Base-by-base conservation (phyloP, 2,329 filamentous ascomycete species). In the Penicillium sp. region DNA sequence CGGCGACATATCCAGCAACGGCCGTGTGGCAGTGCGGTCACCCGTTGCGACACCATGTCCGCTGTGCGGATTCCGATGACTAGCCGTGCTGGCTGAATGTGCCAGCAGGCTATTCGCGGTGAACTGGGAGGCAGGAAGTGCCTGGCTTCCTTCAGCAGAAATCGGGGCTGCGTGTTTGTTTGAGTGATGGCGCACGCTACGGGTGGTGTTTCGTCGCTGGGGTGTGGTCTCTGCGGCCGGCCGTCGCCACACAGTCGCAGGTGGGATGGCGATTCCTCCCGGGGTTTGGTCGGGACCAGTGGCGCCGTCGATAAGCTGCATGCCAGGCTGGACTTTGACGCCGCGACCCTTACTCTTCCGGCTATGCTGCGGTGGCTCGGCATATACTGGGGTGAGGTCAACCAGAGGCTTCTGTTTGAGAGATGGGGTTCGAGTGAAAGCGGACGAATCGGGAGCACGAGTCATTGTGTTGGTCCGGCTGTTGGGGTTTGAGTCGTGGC, bases 331-430 rank as follows among this genome's bases (percentile, higher is more conserved):
- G n/a, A 69, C 87, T 79, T 18, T 62, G 9, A 77, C 66, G n/a
- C 72, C 74, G 46, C 70, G 67, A 4, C 70, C 73, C 50, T 71
- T 74, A 8, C 69, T 72, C 48, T 70, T 74, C 29, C 67, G 66
- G 5, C 55, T 58, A 56, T 74, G 70, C 38, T 73, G 71, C 2
- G 86, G 86, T 7, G 86, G 81, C 59, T 89, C 86, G 48, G 81
- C 79, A 66, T 87, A 88, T 47, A 79, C 78, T 0, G 85, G 85
- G 0, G 85, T 86, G 39, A 91, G 79, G 65, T 89, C 88, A 31
- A 92, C 74, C 6, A 92, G 78, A 1, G 89, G 88, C 59, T 85
- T 75, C 24, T 72, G 68, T 6, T 66, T 70, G 49, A 71, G 62
- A 2, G 82, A 82, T n/a, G 70, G 72, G n/a, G 76, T 76, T 48